A percentile compares a stretch with the other conserved stretches of the same genome.
Conservation (phyloP, 225 moss, liverwort and hornwort species). For the Sphagnum tenellum region DNA sequence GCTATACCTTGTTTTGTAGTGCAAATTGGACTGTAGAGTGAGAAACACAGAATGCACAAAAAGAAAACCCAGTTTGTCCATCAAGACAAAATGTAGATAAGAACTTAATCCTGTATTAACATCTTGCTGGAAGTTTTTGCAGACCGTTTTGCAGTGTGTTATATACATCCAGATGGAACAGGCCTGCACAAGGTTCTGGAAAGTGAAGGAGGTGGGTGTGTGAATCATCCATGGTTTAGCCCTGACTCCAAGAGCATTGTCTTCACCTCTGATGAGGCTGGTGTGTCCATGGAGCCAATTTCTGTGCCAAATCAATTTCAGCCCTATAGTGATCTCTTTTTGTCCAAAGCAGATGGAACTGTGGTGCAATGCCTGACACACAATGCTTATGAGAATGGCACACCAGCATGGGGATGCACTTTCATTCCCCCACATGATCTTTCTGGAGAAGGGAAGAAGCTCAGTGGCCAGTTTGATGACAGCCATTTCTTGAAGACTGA, state of each 20-base stretch:
- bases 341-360: slow-evolving; percentile 56
- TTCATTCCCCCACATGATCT: neutral
- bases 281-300: slow-evolving; percentile 60
- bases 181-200: slow-evolving; percentile 48
- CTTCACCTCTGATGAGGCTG: slow-evolving; percentile 53
- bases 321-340: slow-evolving; percentile 59
- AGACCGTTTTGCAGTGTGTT: slow-evolving; percentile 17
- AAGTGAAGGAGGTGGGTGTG: slow-evolving; percentile 17
- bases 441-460: too few relatives aligned
- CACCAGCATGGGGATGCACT: slow-evolving; percentile 50
- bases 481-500: too few relatives aligned
- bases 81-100: too few relatives aligned
- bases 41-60: too few relatives aligned
- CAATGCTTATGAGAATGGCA: slow-evolving; percentile 50
- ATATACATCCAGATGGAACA: slow-evolving; percentile 68
- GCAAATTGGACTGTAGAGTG: too few relatives aligned
- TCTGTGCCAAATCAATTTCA: slow-evolving; percentile 27
- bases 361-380: slow-evolving; percentile 59
- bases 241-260: slow-evolving; percentile 48
- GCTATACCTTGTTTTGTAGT: too few relatives aligned
- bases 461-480: too few relatives aligned
- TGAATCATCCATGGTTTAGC: slow-evolving; percentile 61
- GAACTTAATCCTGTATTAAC: too few relatives aligned
- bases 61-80: too few relatives aligned
- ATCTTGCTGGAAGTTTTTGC: too few relatives aligned